phyloP scores from a whole-genome alignment of 768 basidiomycete species.

The Lentinus tigrinus region DNA sequence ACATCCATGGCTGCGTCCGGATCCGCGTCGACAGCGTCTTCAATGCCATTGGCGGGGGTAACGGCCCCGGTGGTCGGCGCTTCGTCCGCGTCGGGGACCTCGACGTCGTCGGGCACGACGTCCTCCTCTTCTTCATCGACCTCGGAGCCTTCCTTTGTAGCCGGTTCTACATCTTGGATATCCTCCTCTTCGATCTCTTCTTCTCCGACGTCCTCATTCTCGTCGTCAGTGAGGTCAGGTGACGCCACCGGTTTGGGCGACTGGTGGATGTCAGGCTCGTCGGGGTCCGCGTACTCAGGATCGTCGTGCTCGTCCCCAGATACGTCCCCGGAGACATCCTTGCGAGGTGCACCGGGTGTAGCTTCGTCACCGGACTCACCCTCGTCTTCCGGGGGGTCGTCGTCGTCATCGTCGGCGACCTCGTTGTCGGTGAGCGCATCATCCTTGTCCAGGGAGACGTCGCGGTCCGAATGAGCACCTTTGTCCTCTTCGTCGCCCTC shows the following conservation, averaged over 20 bases:
- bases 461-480: constrained; percentile 20
- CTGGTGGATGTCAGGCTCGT: constrained; percentile 22
- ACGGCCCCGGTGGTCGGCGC: constrained; percentile 13
- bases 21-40: constrained; percentile 26
- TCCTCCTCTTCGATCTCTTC: constrained; percentile 20
- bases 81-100: constrained; percentile 20
- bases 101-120: constrained; percentile 29
- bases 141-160: constrained; percentile 7
- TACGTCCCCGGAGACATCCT: constrained; percentile 20
- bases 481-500: constrained; percentile 50
- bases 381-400: constrained; percentile 26
- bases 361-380: constrained; percentile 23
- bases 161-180: constrained; percentile 2
- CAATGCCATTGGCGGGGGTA: constrained; percentile 23
- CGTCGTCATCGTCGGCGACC: constrained; percentile 16
- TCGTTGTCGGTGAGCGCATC: constrained; percentile 18
- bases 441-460: constrained; percentile 13
- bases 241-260: constrained; percentile 21
- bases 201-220: constrained; percentile 32
- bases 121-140: constrained; percentile 29
- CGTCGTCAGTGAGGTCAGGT: constrained; percentile 33
- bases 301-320: constrained; percentile 33
- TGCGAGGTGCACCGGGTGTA: constrained; percentile 10
- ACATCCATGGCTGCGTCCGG: constrained; percentile 24
- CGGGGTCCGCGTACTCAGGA: constrained; percentile 25